Base-by-base conservation (phyloP, 78 protist genomes). In the Cavenderia fasciculata region DNA sequence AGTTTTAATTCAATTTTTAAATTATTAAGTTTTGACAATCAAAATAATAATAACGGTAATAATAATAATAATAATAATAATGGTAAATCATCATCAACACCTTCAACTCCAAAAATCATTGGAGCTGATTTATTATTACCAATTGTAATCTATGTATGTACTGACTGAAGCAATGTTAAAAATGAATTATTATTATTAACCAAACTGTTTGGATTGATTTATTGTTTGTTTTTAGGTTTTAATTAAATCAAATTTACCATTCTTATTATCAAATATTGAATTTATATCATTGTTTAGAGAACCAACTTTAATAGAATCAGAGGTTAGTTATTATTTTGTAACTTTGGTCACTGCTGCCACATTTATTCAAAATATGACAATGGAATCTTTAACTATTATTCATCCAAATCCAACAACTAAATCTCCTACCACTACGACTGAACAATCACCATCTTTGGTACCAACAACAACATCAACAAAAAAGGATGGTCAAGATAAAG, bases 211-310 rank as follows among this genome's bases (percentile, higher is more conserved):
- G 4, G 52, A 38, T 0, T 34, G 38, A 43, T 43, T 33, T 41
- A 43, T 29, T 41, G 40, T 31, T 63, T 63, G 25, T 31, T 34
- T 33, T 27, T 44, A 82, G 90, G 72, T 74, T 34, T 68, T 82
- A 68, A 82, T 82, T 57, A 82, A 82, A 68, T 82, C 90, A 49
- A 82, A 82, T 68, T 33, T 82, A 69, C 90, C 90, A 82, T 82
- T 82, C n/a, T 49, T 82, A 29, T 68, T 38, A 14, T 82, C 78
- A 38, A 82, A 82, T 68, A 19, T 82, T 10, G 79, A 82, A 43
- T 82, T 56, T 57, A 82, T 82, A 16, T 62, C 90, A 31, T 82
- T 82, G 34, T 82, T 82, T 82, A 82, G 90, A 57, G 78, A 82
- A 43, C 90, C 90, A 82, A 82, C n/a, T 38, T 68, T 82, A 12